Base-by-base conservation (phyloP, 257 asterid species). In the Ilex aquifolium region DNA sequence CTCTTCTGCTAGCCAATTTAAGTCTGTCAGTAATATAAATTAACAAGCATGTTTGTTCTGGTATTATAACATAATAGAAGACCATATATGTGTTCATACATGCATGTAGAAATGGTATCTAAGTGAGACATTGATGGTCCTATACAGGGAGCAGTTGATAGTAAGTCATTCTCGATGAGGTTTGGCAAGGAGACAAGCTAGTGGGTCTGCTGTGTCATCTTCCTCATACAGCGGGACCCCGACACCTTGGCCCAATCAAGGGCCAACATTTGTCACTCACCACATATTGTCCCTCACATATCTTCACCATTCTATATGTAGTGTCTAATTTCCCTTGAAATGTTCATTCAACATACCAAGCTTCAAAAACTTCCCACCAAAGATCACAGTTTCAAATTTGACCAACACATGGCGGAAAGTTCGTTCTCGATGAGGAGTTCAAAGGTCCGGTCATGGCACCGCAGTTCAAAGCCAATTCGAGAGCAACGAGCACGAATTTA, bases 401-500 rank as follows among this genome's bases (percentile, higher is more conserved):
- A 21, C 51, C 36, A 10, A 39, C 32, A 68, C 3, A 79, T 82
- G 91, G 88, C 88, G 16, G 50, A 78, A 31, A 68, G 57, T 72
- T 57, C 82, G 2, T 56, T 67, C 27, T 65, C 74, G 2, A 44
- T 69, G 6, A 80, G 78, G 59, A 70, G 89, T 65, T 77, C 87
- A 29, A 88, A 81, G 56, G 73, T 80, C 42, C 54, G 86, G 52
- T 70, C 90, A 2, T 63, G 30, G 5, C 87, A 80, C 39, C 75
- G 81, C n/a, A 76, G 91, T 56, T 78, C 95, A 16, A 88, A 91
- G 87, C 95, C 86, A 57, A 70, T 88, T 9, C 62, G 95, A 30
- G 85, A 82, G 63, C 91, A 85, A 1, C 81, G 82, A 67, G 90
- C 95, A 4, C 85, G 95, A 57, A 80, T 90, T 32, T 90, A 90